phyloP scores from a whole-genome alignment of 2,329 filamentous ascomycete genomes.

The Fusarium verrucosum region DNA sequence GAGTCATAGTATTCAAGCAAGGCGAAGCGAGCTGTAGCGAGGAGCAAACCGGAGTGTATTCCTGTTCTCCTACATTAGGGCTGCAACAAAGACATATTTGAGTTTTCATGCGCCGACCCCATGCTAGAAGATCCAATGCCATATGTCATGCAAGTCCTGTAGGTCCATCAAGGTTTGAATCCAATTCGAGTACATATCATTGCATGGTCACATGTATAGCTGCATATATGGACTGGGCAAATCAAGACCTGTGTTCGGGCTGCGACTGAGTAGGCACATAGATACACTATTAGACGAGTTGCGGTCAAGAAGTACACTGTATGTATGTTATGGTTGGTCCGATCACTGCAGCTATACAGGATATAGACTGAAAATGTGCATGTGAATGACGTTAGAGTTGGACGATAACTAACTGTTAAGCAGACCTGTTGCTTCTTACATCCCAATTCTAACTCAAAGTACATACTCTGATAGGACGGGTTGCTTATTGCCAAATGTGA shows the following conservation, averaged over 20 bases:
- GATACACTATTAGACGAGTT: not conserved
- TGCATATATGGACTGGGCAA: not conserved
- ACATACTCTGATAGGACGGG: not conserved
- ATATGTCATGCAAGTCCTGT: not conserved
- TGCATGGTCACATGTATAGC: not conserved
- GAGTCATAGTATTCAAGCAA: not conserved
- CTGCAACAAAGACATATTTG: too few relatives aligned
- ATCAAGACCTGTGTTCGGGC: not conserved
- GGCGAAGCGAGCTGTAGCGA: constrained; percentile 9
- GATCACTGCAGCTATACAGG: not conserved
- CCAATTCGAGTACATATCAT: not conserved
- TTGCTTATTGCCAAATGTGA: not conserved
- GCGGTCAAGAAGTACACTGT: not conserved
- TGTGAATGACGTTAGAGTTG: not conserved
- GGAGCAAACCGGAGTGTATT: not conserved
- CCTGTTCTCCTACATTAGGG: not conserved
- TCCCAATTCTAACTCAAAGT: too few relatives aligned
- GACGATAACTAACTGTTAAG: not conserved
- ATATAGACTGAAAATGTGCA: not conserved
- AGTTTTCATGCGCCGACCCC: not conserved
- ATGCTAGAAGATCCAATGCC: not conserved
- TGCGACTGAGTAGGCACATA: not conserved
- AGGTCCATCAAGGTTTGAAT: not conserved
- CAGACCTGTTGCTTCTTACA: too few relatives aligned
- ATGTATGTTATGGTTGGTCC: not conserved